Evolutionary conservation across 75 land plant species (phyloP), one percentile per base, ranked within the genome.

Genomic region (Azolla pinnata): DNA sequence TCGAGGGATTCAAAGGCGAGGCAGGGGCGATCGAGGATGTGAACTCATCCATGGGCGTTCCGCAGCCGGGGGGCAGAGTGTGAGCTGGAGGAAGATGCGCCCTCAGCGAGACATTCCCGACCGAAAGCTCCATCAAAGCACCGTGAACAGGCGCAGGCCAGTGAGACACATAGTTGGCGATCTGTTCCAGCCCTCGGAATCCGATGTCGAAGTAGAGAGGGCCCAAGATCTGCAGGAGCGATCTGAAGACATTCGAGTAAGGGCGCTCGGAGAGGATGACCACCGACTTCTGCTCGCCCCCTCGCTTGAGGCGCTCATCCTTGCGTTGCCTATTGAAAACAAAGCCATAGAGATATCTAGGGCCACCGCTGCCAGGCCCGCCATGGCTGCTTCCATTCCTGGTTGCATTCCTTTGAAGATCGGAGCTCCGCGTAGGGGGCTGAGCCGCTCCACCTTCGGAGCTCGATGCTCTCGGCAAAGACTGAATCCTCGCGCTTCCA

Each of bases 211-310:
- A 95, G 60, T 71, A 95, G 47, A 89, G 66, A 18, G 99, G 97
- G 31, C 91, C 99, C 74, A 90, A 70, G 44, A 95, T 89, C 66
- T 86, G 90, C 23, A 95, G 57, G 38, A 95, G 64, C 7, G 93
- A 91, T 61, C 75, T 83, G 72, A 95, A 95, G 26, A 95, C 87
- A 63, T 77, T 67, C 17, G 81, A 74, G 62, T 67, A 89, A 34
- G 99, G 99, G 24, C 54, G 63, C 32, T 74, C 80, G 4, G 99
- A 86, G 48, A 95, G 63, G 42, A 95, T 86, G 2, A 95, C 90
- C 8, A 95, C 88, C 12, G 99, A 95, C 51, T 90, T 95, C 56
- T 95, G 99, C 62, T 95, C 99, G 4, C 99, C 99, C 4, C 99
- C 99, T 44, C 99, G 75, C 48, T 74, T 83, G 23, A 95, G 76